Evolutionary conservation across 106 monocot species (phyloP), one percentile per base, ranked within the genome.

Genomic region (Dioscorea zingiberensis): DNA sequence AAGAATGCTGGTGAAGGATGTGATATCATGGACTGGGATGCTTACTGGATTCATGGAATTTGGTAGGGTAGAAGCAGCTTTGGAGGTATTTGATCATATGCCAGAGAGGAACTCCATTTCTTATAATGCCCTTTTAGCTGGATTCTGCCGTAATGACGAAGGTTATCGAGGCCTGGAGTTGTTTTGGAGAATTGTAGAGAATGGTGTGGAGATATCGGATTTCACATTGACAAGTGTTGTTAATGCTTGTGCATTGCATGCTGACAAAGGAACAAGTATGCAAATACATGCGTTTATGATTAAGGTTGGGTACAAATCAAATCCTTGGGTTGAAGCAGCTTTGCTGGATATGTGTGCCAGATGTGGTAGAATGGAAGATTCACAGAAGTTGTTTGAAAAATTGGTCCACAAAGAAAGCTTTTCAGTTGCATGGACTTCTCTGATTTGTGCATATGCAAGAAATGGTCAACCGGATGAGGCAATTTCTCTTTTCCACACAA

Each of bases 221-320:
- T 83, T 78, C 54, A 82, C 86, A 19, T 2, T 98, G 8, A 74
- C 81, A 1, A 77, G 74, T 65, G 81, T 67, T 22, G 24, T 80
- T 1, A 81, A 73, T 66, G 88, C 88, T 32, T 85, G 83, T 72
- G 78, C 78, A 1, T 56, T 84, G 60, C 25, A 53, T 2, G 48
- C 67, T 10, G 85, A 91, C 48, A 54, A 13, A 55, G 68, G 74
- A 63, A 76, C 15, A 24, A 82, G 86, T 47, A 66, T 79, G 81
- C 92, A 88, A 73, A 68, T 98, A 70, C 97, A 98, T 55, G 83
- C 72, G 18, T 86, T 98, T 59, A 67, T 82, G 66, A 62, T 74
- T 8, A 98, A 98, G 67, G 61, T 72, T 56, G 92, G 92, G 13
- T 75, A 72, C 44, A 65, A 55, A 61, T 73, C 64, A 3, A 73